A percentile compares a stretch with the other conserved stretches of the same genome.
Evolutionary conservation across 1,284 basidiomycete species (phyloP).

Genomic region (Bjerkandera adusta): DNA sequence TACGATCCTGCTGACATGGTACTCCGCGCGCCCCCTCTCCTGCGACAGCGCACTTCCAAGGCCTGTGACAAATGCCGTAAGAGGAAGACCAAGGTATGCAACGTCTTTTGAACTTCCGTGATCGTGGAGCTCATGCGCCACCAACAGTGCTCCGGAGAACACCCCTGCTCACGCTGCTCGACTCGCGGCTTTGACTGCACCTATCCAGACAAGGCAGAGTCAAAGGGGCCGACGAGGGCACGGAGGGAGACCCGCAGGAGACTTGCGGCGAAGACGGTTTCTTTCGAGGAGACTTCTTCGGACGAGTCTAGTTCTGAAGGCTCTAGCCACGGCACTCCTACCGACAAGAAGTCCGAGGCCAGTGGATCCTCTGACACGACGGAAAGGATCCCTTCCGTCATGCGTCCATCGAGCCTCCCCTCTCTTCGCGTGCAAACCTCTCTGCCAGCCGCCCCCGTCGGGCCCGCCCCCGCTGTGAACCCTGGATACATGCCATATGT

Average conservation of each 20-base stretch:
- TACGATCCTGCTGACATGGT: slow-evolving; percentile 11
- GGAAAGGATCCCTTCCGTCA: slow-evolving; percentile 1
- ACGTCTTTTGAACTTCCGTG: background rate
- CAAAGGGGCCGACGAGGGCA: slow-evolving; percentile 3
- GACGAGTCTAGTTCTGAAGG: background rate
- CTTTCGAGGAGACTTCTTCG: background rate
- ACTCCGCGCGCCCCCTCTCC: slow-evolving; percentile 23
- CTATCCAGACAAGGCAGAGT: slow-evolving; percentile 9
- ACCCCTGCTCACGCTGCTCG: slow-evolving; percentile 17
- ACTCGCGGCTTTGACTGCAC: slow-evolving; percentile 13
- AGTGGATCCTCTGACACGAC: too few relatives aligned
- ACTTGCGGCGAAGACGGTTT: background rate
- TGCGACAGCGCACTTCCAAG: slow-evolving; percentile 48
- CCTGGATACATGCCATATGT: background rate
- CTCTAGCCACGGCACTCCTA: slow-evolving; percentile 1
- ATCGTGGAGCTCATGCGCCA: too few relatives aligned
- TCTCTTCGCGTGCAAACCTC: too few relatives aligned
- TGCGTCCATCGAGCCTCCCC: too few relatives aligned
- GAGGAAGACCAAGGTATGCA: slow-evolving; percentile 53
- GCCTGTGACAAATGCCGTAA: slow-evolving; percentile 59
- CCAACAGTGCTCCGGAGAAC: slow-evolving; percentile 17
- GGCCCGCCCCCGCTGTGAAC: too few relatives aligned
- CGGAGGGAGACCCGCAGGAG: slow-evolving; percentile 1
- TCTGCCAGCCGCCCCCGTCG: too few relatives aligned
- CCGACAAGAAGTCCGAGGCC: too few relatives aligned